phyloP scores from a whole-genome alignment of 2,329 filamentous ascomycete species.

The Cladosporium phlei region DNA sequence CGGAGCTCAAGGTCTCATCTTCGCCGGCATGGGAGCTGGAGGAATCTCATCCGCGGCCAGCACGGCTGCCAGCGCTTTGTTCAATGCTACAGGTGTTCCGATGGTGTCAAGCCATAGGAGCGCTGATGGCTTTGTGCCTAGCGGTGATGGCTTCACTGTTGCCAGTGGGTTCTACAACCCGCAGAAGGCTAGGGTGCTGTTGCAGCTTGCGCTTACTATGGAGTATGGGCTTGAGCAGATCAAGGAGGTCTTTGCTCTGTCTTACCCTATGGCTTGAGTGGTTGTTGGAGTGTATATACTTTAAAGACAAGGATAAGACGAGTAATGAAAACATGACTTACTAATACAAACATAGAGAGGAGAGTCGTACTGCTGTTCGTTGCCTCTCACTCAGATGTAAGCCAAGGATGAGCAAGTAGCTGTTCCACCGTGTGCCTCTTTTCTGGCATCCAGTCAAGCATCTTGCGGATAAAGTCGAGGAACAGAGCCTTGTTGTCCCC shows the following conservation, averaged over 20 bases:
- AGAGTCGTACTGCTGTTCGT: no score
- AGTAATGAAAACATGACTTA: background rate
- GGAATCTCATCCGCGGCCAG: constrained; percentile 41
- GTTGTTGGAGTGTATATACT: background rate
- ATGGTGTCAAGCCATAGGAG: constrained; percentile 50
- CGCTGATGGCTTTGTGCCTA: constrained; percentile 50
- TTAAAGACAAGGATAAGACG: background rate
- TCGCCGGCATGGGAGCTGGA: constrained; percentile 53
- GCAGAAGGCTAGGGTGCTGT: constrained; percentile 51
- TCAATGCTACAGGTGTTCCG: constrained; percentile 44
- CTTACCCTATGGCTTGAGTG: constrained; percentile 13
- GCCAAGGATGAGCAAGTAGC: background rate
- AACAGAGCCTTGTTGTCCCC: background rate
- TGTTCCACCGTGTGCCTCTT: background rate
- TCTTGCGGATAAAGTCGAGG: background rate
- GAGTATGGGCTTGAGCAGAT: constrained; percentile 43
- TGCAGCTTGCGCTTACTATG: constrained; percentile 36
- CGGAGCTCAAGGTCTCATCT: constrained; percentile 53
- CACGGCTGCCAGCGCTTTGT: constrained; percentile 40
- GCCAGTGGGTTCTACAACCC: constrained; percentile 53
- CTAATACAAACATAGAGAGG: no score
- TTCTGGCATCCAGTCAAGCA: constrained; percentile 3
- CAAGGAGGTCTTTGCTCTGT: constrained; percentile 26
- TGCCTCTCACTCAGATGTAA: no score
- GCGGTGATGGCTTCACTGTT: constrained; percentile 29